Percentiles rank a stretch among this genome's conserved stretches.
These are phyloP conservation scores for Mycena kentingensis DNA, from an alignment of 768 basidiomycete genomes.

Conservation along the genomic window DNA sequence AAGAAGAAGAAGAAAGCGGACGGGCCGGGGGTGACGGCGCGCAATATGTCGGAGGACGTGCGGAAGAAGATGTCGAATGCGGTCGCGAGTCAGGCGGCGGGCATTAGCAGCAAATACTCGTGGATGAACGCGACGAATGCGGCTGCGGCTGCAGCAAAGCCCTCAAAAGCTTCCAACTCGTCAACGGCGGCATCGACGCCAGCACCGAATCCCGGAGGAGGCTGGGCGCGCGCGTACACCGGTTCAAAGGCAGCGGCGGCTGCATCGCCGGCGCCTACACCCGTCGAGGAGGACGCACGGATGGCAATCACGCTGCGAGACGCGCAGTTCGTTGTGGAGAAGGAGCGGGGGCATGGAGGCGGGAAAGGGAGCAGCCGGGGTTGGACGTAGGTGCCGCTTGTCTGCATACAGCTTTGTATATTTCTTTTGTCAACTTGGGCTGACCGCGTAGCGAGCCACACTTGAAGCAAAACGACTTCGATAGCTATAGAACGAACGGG, in stretches of 20 bases:
- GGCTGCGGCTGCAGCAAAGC: constrained; percentile 42
- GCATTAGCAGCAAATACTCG: constrained; percentile 76
- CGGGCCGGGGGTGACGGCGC: constrained; percentile 79
- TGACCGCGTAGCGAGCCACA: too few relatives aligned
- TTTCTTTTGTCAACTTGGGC: background rate
- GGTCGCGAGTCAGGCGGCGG: constrained; percentile 87
- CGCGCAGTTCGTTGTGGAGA: constrained; percentile 84
- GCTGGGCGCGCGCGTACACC: constrained; percentile 53
- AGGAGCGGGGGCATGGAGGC: constrained; percentile 81
- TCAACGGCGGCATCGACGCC: constrained; percentile 28
- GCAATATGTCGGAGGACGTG: constrained; percentile 91
- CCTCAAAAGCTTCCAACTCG: constrained; percentile 35
- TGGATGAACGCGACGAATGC: constrained; percentile 81
- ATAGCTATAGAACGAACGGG: too few relatives aligned
- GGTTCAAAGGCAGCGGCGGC: constrained; percentile 48
- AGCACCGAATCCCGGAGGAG: constrained; percentile 12
- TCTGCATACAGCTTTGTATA: constrained; percentile 17
- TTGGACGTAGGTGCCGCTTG: too few relatives aligned
- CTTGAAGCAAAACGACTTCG: too few relatives aligned
- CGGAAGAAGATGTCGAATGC: constrained; percentile 91
- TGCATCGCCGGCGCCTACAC: constrained; percentile 32
- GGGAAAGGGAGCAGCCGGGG: constrained; percentile 75
- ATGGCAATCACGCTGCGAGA: constrained; percentile 71
- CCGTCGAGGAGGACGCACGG: constrained; percentile 59
- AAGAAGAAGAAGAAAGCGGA: constrained; percentile 86